Evolutionary conservation across 2,329 filamentous ascomycete species (phyloP).

Genomic region (Trichoderma sp.): DNA sequence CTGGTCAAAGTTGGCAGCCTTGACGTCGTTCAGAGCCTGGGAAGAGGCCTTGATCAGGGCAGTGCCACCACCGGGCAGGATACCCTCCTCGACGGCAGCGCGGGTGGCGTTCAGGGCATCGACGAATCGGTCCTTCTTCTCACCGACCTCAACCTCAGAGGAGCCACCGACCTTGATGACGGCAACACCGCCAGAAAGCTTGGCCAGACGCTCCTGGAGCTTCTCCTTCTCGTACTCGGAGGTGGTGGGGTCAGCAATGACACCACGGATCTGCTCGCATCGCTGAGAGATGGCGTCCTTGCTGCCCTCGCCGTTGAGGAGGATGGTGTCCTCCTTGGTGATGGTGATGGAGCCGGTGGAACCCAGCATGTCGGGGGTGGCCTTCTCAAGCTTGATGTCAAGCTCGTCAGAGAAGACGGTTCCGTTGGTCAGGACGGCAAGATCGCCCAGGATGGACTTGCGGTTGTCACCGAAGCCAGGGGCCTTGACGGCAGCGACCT

Average conservation of each 20-base stretch:
- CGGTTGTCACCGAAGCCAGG: constrained; percentile 99
- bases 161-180: constrained; percentile 99
- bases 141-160: constrained; percentile 96
- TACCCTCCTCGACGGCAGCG: constrained; percentile 97
- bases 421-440: constrained; percentile 92
- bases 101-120: constrained; percentile 97
- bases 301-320: constrained; percentile 93
- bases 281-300: constrained; percentile 92
- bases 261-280: constrained; percentile 98
- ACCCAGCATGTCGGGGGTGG: constrained; percentile 91
- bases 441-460: constrained; percentile 97
- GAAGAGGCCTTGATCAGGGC: constrained; percentile 94
- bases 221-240: constrained; percentile 99
- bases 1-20: constrained; percentile 96
- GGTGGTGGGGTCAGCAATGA: constrained; percentile 89
- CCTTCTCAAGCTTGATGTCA: constrained; percentile 98
- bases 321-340: constrained; percentile 99
- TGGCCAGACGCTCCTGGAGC: constrained; percentile 98
- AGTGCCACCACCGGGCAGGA: constrained; percentile 96
- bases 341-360: constrained; percentile 98
- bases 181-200: constrained; percentile 97
- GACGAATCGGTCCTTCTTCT: constrained; percentile 99
- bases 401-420: constrained; percentile 98
- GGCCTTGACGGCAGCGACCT: constrained; percentile 97
- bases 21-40: constrained; percentile 79